A percentile compares a stretch with the other conserved stretches of the same genome.
phyloP scores from a whole-genome alignment of 768 basidiomycete species.

The Auriscalpium orientale region DNA sequence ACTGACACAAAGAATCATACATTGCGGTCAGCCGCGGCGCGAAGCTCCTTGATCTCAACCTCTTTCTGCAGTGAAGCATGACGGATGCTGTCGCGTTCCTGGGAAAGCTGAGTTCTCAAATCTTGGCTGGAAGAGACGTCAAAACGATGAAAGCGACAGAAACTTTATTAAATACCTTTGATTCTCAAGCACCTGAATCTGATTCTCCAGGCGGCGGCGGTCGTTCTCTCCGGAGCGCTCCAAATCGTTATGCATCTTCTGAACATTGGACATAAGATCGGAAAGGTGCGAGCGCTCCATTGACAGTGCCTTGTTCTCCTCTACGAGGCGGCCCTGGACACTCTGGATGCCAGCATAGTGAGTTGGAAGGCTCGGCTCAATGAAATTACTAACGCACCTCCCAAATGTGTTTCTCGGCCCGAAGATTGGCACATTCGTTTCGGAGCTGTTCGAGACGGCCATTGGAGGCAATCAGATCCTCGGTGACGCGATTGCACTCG shows the following conservation, averaged over 20 bases:
- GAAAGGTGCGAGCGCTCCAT: slow-evolving; percentile 80
- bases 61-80: slow-evolving; percentile 75
- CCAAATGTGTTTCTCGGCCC: slow-evolving; percentile 92
- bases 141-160: not conserved
- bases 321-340: slow-evolving; percentile 70
- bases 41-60: slow-evolving; percentile 70
- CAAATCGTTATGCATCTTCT: slow-evolving; percentile 84
- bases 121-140: slow-evolving; percentile 49
- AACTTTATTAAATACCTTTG: slow-evolving; percentile 54
- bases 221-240: slow-evolving; percentile 82
- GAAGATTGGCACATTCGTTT: slow-evolving; percentile 80
- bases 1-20: slow-evolving; percentile 32
- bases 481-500: slow-evolving; percentile 58
- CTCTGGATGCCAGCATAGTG: slow-evolving; percentile 35
- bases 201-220: slow-evolving; percentile 69
- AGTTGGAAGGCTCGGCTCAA: not conserved
- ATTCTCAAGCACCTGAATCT: slow-evolving; percentile 67
- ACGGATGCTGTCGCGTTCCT: slow-evolving; percentile 70
- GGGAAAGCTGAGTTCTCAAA: slow-evolving; percentile 54
- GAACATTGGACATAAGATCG: slow-evolving; percentile 83
- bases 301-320: slow-evolving; percentile 76
- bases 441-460: slow-evolving; percentile 67
- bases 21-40: slow-evolving; percentile 59
- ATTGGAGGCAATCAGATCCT: slow-evolving; percentile 55
- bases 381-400: slow-evolving; percentile 46